phyloP scores from a whole-genome alignment of 1,139 yeast species.

The Taphrina communis region DNA sequence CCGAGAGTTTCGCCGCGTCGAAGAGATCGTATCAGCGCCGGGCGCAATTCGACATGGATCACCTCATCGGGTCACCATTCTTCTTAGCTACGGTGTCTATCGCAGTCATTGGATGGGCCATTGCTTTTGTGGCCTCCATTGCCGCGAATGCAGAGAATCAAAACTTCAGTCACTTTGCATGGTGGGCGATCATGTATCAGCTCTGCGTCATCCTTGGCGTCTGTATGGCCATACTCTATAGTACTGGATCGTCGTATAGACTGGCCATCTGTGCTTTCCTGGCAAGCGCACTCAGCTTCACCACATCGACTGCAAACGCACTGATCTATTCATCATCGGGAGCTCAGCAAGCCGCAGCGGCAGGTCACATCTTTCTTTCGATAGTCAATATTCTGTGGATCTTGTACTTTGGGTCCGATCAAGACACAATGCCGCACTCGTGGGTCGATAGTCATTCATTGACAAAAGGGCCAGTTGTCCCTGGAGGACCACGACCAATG shows the following conservation, averaged over 20 bases:
- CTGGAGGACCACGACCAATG: slow-evolving; percentile 25
- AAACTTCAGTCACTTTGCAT: slow-evolving; percentile 76
- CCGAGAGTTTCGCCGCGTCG: not conserved
- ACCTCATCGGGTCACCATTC: slow-evolving; percentile 37
- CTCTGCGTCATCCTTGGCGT: slow-evolving; percentile 64
- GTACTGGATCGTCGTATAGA: slow-evolving; percentile 1
- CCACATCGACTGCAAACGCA: slow-evolving; percentile 70
- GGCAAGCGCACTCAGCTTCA: slow-evolving; percentile 34
- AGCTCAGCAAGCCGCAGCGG: slow-evolving; percentile 84
- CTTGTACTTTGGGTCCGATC: slow-evolving; percentile 69
- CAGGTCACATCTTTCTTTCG: slow-evolving; percentile 84
- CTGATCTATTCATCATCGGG: slow-evolving; percentile 71
- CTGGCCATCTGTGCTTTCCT: slow-evolving; percentile 31
- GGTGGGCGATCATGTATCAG: slow-evolving; percentile 98
- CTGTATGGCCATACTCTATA: slow-evolving; percentile 11
- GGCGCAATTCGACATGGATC: slow-evolving; percentile 3
- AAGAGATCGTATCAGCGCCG: slow-evolving; percentile 6
- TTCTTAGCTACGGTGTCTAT: slow-evolving; percentile 29
- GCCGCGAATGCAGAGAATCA: slow-evolving; percentile 55
- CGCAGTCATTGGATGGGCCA: slow-evolving; percentile 64
- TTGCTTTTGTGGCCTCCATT: slow-evolving; percentile 85
- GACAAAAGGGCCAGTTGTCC: slow-evolving; percentile 15
- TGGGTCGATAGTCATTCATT: slow-evolving; percentile 68
- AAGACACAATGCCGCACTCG: slow-evolving; percentile 69
- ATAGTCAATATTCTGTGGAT: slow-evolving; percentile 82